Conservation (phyloP, 192 early-diverging fungal genomes). For the Podila epigama region DNA sequence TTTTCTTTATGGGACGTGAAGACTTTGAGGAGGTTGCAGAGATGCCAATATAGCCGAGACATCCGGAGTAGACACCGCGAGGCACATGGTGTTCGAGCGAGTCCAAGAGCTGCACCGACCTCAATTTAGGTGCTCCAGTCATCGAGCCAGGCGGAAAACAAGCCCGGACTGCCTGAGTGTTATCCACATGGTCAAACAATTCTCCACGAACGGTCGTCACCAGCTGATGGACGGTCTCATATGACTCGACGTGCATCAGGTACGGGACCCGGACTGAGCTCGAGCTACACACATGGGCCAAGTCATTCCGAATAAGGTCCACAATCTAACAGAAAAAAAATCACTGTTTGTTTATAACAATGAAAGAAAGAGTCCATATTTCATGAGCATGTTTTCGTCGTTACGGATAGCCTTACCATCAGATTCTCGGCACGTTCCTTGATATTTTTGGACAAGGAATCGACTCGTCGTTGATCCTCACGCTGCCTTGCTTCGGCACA, state of each 20-base stretch:
- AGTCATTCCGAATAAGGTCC: conserved; percentile 94
- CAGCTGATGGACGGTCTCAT: conserved; percentile 91
- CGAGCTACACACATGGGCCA: conserved; percentile 75
- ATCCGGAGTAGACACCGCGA: conserved; percentile 90
- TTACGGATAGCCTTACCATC: conserved; percentile 69
- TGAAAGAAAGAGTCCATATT: not conserved
- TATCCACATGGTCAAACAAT: conserved; percentile 64
- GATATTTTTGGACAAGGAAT: conserved; percentile 65
- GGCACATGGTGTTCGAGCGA: conserved; percentile 70
- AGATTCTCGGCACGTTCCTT: conserved; percentile 97
- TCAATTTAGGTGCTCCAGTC: conserved; percentile 96
- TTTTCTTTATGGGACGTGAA: not conserved
- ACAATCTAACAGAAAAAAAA: conserved; percentile 72
- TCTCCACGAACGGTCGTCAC: conserved; percentile 84
- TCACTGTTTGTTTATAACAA: not conserved
- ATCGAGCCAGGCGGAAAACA: conserved; percentile 97
- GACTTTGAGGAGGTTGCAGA: conserved; percentile 53
- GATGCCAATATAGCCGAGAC: conserved; percentile 80
- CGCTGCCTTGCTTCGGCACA: conserved; percentile 40
- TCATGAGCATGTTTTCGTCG: not conserved
- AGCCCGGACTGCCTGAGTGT: conserved; percentile 72
- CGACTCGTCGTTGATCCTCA: conserved; percentile 52
- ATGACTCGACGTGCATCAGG: conserved; percentile 90
- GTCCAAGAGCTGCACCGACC: conserved; percentile 83
- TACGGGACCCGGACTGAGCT: conserved; percentile 76